These are phyloP conservation scores for Coffea eugenioides DNA, from an alignment of 257 asterid genomes.

Conservation along the genomic window DNA sequence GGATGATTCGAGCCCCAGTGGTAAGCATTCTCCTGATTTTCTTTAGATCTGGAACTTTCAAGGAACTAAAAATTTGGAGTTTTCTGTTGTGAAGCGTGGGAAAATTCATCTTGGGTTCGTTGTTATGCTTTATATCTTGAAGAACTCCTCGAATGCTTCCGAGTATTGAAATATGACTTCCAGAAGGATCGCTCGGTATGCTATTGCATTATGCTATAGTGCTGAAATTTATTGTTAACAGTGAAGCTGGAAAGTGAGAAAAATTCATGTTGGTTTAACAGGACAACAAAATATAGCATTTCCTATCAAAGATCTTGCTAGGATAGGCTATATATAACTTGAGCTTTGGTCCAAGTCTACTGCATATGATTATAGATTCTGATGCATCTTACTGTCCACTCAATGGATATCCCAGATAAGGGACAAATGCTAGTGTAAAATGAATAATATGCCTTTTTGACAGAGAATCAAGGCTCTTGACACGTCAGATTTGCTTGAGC, in stretches of 20 bases:
- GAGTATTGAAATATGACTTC: constrained; percentile 58
- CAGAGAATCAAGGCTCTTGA: constrained; percentile 64
- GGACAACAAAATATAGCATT: background rate
- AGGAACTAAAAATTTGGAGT: constrained; percentile 27
- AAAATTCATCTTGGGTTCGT: constrained; percentile 71
- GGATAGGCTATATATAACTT: background rate
- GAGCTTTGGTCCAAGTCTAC: background rate
- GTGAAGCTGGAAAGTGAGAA: background rate
- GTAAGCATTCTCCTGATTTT: constrained; percentile 34
- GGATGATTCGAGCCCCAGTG: constrained; percentile 68
- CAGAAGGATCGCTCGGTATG: constrained; percentile 62
- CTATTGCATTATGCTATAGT: background rate
- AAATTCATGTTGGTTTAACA: background rate
- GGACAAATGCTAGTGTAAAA: background rate
- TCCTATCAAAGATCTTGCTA: background rate
- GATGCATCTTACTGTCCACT: background rate
- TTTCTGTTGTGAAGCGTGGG: constrained; percentile 58
- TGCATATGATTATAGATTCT: background rate
- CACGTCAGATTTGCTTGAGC: constrained; percentile 56
- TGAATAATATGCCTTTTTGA: background rate
- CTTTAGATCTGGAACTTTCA: constrained; percentile 4
- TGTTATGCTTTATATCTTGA: constrained; percentile 63
- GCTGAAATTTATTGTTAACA: background rate
- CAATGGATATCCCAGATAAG: background rate
- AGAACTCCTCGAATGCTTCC: constrained; percentile 75